Conservation (phyloP, 2,329 filamentous ascomycete species). For the Xylaria sp. region DNA sequence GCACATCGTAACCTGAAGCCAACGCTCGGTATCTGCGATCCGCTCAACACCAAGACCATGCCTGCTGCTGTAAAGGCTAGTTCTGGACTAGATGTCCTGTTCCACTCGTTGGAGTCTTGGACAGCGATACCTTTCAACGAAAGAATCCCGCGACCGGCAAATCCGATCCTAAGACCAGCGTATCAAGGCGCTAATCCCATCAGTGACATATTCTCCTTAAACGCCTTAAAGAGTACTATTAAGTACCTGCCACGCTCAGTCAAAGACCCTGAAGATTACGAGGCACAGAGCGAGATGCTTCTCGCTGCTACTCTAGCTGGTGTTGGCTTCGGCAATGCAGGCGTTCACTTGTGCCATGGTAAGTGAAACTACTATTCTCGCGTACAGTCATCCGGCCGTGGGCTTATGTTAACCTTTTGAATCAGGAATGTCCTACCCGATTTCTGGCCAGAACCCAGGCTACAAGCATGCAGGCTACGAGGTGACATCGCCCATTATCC, state of each 20-base stretch:
- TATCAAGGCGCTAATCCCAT: slow-evolving; percentile 99
- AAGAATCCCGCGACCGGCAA: slow-evolving; percentile 80
- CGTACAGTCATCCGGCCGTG: not conserved
- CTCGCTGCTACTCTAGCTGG: slow-evolving; percentile 92
- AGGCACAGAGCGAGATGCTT: slow-evolving; percentile 95
- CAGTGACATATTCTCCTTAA: slow-evolving; percentile 93
- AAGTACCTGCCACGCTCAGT: slow-evolving; percentile 92
- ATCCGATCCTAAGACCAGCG: slow-evolving; percentile 88
- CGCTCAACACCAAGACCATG: slow-evolving; percentile 95
- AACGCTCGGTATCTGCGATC: slow-evolving; percentile 83
- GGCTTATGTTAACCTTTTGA: not conserved
- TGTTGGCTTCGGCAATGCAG: slow-evolving; percentile 96
- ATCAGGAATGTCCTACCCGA: slow-evolving; percentile 92
- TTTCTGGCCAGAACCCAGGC: slow-evolving; percentile 90
- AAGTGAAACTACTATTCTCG: slow-evolving; percentile 34
- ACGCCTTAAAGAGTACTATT: slow-evolving; percentile 80
- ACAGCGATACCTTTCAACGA: slow-evolving; percentile 95
- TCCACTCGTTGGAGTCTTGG: slow-evolving; percentile 95
- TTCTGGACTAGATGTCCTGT: slow-evolving; percentile 92
- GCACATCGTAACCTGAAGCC: slow-evolving; percentile 96
- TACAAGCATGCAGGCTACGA: slow-evolving; percentile 91
- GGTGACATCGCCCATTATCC: slow-evolving; percentile 79
- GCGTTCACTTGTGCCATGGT: slow-evolving; percentile 79
- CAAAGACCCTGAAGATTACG: slow-evolving; percentile 84
- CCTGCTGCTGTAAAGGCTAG: slow-evolving; percentile 90